Evolutionary conservation across 2,329 filamentous ascomycete species (phyloP), one percentile per base, ranked within the genome.

Genomic region (Paraphaeosphaeria minitans): DNA sequence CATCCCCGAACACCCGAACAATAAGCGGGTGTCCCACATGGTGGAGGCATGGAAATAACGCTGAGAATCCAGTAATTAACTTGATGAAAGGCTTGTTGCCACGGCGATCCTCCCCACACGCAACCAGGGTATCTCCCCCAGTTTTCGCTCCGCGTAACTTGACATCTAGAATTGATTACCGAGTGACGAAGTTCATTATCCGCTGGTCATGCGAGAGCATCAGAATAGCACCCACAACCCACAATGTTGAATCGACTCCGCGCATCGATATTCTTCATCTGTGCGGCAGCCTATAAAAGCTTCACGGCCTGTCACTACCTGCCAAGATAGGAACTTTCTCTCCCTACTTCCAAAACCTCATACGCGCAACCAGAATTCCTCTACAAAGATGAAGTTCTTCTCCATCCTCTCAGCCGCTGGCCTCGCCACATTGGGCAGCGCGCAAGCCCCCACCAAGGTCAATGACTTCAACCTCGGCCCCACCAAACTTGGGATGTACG

Each of bases 401-500:
- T 45, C 48, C 19, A 12, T 54, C 12, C 45, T 58, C 21, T 45
- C 53, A 21, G 47, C 53, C 10, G 55, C 49, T 5, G 53, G 52
- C 24, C 42, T 61, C 21, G 59, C 58, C 14, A 42, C 59, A 9
- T 39, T 65, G 4, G 53, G 50, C 10, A 53, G 37, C 19, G 47
- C 53, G 12, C 57, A 62, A 53, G 33, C 53, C 19, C 62, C 78
- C 33, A 65, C 68, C 39, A 68, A 78, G 52, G 75, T 82, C 56
- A 72, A 70, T 21, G 67, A 72, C 63, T 81, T 78, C 56, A 79
- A 78, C 9, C 66, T 37, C 22, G 85, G 84, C 60, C 77, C 79
- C 21, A 80, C 78, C 22, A 79, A 80, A 46, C 79, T 82, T 10
- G 72, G 75, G 22, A 84, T 85, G 74, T 83, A 82, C 74, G 79